Conservation (phyloP, 345 rosid genomes). For the Eucalyptus sp. region DNA sequence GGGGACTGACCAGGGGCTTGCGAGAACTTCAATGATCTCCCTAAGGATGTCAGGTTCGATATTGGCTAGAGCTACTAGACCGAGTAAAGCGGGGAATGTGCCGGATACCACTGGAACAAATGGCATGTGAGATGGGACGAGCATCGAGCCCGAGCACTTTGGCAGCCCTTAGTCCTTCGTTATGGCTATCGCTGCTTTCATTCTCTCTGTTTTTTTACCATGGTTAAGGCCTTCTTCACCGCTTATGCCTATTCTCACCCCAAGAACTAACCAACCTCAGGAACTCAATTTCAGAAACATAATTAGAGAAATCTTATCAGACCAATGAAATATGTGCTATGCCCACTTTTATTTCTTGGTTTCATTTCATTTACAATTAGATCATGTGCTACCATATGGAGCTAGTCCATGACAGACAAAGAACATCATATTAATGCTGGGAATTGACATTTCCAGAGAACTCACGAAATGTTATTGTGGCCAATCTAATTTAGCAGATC, state of each 20-base stretch:
- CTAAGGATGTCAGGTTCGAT: too few relatives aligned
- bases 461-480: not conserved
- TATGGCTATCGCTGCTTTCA: not conserved
- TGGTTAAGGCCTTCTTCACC: too few relatives aligned
- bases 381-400: not conserved
- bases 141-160: not conserved
- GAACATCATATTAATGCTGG: not conserved
- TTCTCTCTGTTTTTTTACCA: not conserved
- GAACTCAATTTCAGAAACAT: not conserved
- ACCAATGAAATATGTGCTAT: not conserved
- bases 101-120: not conserved
- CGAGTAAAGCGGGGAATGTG: too few relatives aligned
- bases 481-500: not conserved
- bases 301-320: not conserved
- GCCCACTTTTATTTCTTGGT: not conserved
- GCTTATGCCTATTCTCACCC: not conserved
- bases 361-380: too few relatives aligned
- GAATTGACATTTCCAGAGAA: not conserved
- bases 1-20: too few relatives aligned
- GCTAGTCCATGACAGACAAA: not conserved
- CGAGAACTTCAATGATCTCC: too few relatives aligned
- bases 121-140: not conserved
- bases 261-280: not conserved
- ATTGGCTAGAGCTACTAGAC: too few relatives aligned
- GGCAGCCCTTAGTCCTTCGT: not conserved